Evolutionary conservation across 106 monocot genomes (phyloP), one percentile per base, ranked within the genome.

Genomic region (Alisma plantagoaquatica): DNA sequence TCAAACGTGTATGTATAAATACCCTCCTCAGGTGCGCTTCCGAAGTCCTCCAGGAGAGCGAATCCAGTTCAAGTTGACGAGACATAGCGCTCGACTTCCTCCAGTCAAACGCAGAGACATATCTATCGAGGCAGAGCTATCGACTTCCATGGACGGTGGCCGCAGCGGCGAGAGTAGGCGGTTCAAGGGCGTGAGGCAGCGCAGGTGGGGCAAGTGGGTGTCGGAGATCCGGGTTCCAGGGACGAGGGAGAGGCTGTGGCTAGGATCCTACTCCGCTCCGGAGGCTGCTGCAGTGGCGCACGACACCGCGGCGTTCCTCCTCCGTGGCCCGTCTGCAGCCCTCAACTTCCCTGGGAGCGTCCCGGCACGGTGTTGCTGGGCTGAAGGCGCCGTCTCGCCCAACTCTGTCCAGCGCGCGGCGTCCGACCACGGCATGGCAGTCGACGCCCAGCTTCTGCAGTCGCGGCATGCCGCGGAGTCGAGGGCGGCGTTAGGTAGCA

Each of bases 101-200:
- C n/a, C n/a, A n/a, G n/a, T n/a, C n/a, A n/a, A n/a, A n/a, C n/a
- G n/a, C n/a, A n/a, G n/a, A n/a, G n/a, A n/a, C n/a, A n/a, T n/a
- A n/a, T n/a, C n/a, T n/a, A n/a, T n/a, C n/a, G n/a, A n/a, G n/a
- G n/a, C n/a, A n/a, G n/a, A n/a, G n/a, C n/a, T n/a, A n/a, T n/a
- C n/a, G n/a, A n/a, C n/a, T n/a, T n/a, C n/a, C n/a, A n/a, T n/a
- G n/a, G n/a, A n/a, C n/a, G n/a, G n/a, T n/a, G n/a, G n/a, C n/a
- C n/a, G n/a, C n/a, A n/a, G 14, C 17, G n/a, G n/a, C n/a, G 27
- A 18, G n/a, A n/a, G n/a, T 33, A 41, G 11, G 66, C 51, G 27
- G 59, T 74, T 67, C 55, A 68, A 49, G 61, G 73, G 73, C 16
- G 73, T 74, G 46, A 53, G 73, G 68, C n/a, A n/a, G n/a, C n/a